Evolutionary conservation across 768 basidiomycete species (phyloP).

Genomic region (Calocybe cyanea): DNA sequence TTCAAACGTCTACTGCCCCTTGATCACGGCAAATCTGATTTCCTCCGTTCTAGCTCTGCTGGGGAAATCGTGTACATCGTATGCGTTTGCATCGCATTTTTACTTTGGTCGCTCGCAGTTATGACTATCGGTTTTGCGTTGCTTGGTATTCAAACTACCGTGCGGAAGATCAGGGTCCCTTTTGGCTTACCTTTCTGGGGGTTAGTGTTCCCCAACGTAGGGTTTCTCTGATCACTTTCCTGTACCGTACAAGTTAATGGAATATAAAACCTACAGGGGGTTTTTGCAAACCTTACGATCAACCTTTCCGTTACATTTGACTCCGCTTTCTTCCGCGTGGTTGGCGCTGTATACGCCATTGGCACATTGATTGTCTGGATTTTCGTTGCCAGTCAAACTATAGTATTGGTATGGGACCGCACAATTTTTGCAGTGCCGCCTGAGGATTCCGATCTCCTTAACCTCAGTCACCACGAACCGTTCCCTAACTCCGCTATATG

Average conservation of each 20-base stretch:
- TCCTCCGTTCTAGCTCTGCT: slow-evolving; percentile 28
- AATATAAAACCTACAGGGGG: slow-evolving; percentile 36
- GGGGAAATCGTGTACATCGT: slow-evolving; percentile 41
- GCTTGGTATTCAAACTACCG: slow-evolving; percentile 41
- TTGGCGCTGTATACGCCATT: slow-evolving; percentile 52
- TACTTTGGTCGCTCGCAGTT: slow-evolving; percentile 59
- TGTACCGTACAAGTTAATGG: background rate
- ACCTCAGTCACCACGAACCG: slow-evolving; percentile 1
- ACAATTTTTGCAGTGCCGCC: background rate
- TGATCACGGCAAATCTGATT: slow-evolving; percentile 23
- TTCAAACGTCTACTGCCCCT: slow-evolving; percentile 35
- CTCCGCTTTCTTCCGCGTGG: slow-evolving; percentile 51
- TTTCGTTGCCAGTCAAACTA: slow-evolving; percentile 41
- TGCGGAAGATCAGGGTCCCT: slow-evolving; percentile 37
- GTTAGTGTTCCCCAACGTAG: slow-evolving; percentile 66
- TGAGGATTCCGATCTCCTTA: background rate
- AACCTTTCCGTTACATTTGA: slow-evolving; percentile 45
- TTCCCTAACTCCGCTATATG: slow-evolving; percentile 1
- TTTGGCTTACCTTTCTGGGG: slow-evolving; percentile 66
- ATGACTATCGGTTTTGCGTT: slow-evolving; percentile 61
- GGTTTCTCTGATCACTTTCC: slow-evolving; percentile 14
- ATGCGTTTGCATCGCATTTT: slow-evolving; percentile 44
- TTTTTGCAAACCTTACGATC: slow-evolving; percentile 64
- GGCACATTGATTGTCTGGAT: slow-evolving; percentile 52
- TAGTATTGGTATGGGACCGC: slow-evolving; percentile 17